Evolutionary conservation across 2,329 filamentous ascomycete species (phyloP).

Genomic region (Trichoderma citrinoviride): DNA sequence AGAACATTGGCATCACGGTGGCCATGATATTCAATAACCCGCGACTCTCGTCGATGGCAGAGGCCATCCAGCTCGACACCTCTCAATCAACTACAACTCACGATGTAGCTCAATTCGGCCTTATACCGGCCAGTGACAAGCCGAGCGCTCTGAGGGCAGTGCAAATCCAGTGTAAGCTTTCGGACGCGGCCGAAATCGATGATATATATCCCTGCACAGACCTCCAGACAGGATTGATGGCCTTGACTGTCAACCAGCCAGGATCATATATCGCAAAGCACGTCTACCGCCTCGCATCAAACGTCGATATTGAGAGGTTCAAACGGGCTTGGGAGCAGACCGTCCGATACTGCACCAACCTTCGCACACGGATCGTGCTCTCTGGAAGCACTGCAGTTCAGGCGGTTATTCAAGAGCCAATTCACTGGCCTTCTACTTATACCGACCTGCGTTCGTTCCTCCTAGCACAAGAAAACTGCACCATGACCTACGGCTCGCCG

Average conservation of each 20-base stretch:
- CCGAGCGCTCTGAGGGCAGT: neutral
- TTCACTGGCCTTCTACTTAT: neutral
- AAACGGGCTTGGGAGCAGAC: slow-evolving; percentile 28
- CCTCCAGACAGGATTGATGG: slow-evolving; percentile 11
- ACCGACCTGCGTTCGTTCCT: neutral
- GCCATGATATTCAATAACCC: neutral
- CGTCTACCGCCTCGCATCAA: neutral
- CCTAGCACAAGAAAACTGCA: neutral
- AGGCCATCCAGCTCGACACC: neutral
- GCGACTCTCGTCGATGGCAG: neutral
- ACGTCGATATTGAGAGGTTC: neutral
- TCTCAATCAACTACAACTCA: neutral
- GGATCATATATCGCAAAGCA: slow-evolving; percentile 9
- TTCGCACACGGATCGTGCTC: slow-evolving; percentile 20
- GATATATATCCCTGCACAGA: slow-evolving; percentile 4
- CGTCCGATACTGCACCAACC: neutral
- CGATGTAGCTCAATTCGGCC: neutral
- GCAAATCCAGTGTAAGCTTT: neutral
- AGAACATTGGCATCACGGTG: neutral
- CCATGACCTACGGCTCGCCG: slow-evolving; percentile 8
- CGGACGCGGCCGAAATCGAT: neutral
- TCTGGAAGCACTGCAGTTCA: neutral
- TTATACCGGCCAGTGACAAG: neutral
- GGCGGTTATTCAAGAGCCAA: neutral
- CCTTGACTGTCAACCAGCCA: slow-evolving; percentile 8